Evolutionary conservation across 495 filamentous ascomycete genomes (phyloP).

Genomic region (Daldinia loculata): DNA sequence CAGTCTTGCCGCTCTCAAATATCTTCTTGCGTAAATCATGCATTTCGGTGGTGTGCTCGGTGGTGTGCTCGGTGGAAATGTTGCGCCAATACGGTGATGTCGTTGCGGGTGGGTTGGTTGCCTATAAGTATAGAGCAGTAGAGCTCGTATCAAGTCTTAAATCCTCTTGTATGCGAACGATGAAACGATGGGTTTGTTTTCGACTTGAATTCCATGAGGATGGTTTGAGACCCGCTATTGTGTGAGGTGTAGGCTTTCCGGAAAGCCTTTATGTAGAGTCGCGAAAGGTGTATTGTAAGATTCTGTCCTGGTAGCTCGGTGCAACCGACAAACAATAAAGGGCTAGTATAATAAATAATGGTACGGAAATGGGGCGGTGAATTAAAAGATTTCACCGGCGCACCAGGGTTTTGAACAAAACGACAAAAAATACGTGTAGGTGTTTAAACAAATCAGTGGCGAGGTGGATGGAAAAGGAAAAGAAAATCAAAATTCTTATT

Average conservation of each 20-base stretch:
- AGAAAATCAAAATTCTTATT: constrained; percentile 17
- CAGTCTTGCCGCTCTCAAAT: constrained; percentile 84
- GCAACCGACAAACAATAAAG: constrained; percentile 4
- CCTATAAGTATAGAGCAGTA: neutral
- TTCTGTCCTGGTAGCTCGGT: neutral
- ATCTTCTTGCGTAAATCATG: constrained; percentile 84
- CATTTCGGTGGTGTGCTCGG: constrained; percentile 59
- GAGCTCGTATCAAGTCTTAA: constrained; percentile 43
- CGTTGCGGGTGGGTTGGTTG: neutral
- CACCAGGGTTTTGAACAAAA: constrained; percentile 22
- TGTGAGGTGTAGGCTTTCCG: neutral
- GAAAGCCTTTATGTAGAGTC: constrained; percentile 26
- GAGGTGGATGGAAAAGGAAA: constrained; percentile 2
- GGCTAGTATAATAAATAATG: neutral
- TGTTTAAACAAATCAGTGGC: constrained; percentile 23
- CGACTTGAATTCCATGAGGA: constrained; percentile 49
- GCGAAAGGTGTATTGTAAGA: neutral
- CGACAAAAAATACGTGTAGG: neutral
- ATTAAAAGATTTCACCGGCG: constrained; percentile 28
- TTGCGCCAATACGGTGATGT: neutral
- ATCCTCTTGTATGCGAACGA: constrained; percentile 39
- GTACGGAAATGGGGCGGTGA: constrained; percentile 7
- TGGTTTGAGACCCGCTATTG: constrained; percentile 18
- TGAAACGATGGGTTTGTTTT: constrained; percentile 30
- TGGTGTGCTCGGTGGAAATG: neutral